Evolutionary conservation across 257 asterid genomes (phyloP), one percentile per base, ranked within the genome.

Genomic region (Buddleja alternifolia): DNA sequence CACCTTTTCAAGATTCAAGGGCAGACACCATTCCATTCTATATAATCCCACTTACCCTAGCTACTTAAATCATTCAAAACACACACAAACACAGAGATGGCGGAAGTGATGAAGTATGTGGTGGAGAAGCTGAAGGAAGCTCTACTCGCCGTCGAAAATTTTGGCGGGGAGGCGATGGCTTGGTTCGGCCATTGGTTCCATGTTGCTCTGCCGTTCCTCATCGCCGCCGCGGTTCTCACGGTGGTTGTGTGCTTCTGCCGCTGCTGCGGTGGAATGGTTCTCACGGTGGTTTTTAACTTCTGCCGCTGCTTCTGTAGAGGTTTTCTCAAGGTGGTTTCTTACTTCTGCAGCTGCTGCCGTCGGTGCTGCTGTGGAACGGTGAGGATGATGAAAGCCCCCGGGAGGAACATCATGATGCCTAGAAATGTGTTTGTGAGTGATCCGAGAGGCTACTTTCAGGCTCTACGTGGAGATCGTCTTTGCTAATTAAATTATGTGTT

Each of bases 301-400:
- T n/a, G n/a, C n/a, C n/a, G n/a, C n/a, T n/a, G n/a, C n/a, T n/a
- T n/a, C n/a, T n/a, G n/a, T n/a, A n/a, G n/a, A n/a, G n/a, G n/a
- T n/a, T n/a, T n/a, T n/a, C n/a, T n/a, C n/a, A n/a, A n/a, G n/a
- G n/a, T n/a, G n/a, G n/a, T n/a, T n/a, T n/a, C n/a, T n/a, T n/a
- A n/a, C n/a, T n/a, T n/a, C 66, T 42, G 71, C 53, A 4, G 62
- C 12, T 59, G 69, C 73, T 55, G 77, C 63, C 0, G 1, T 3
- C 0, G 74, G 14, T 45, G 64, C 64, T 29, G 74, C 11, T 2
- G 20, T 0, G 14, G 50, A 4, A 3, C 40, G 2, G 73, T 5
- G 67, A 80, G 61, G 81, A 83, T 29, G 84, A 81, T 81, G 89
- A 81, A 55, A 56, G 86, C 82, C 20, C 85, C 81, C 0, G 84